These are phyloP conservation scores for Lathyrus tuberosus DNA, from an alignment of 306 rosid species.

Conservation along the genomic window DNA sequence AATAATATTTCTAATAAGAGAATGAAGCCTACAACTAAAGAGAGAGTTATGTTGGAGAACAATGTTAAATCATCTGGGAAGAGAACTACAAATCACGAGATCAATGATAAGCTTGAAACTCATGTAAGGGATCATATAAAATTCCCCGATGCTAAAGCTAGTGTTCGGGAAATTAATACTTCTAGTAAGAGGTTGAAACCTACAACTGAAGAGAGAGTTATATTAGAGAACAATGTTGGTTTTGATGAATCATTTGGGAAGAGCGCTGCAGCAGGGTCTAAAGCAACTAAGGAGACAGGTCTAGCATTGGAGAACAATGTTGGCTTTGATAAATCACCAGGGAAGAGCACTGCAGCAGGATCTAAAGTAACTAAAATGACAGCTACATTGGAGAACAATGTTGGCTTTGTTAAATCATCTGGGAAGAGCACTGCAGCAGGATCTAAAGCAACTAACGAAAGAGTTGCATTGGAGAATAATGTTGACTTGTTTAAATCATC, in stretches of 20 bases:
- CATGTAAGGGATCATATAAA: slow-evolving; percentile 69
- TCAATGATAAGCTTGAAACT: slow-evolving; percentile 57
- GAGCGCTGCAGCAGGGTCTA: not conserved
- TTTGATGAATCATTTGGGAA: slow-evolving; percentile 40
- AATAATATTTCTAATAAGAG: slow-evolving; percentile 39
- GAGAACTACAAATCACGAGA: slow-evolving; percentile 25
- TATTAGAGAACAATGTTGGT: slow-evolving; percentile 39
- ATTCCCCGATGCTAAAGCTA: slow-evolving; percentile 56
- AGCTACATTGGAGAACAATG: no score
- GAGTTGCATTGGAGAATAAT: slow-evolving; percentile 39
- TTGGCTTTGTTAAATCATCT: no score
- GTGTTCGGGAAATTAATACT: slow-evolving; percentile 36
- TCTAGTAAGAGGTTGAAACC: slow-evolving; percentile 40
- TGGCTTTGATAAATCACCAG: no score
- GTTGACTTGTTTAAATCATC: slow-evolving; percentile 37
- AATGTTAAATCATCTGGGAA: slow-evolving; percentile 41
- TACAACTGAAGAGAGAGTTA: slow-evolving; percentile 43
- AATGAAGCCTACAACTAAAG: slow-evolving; percentile 43
- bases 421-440: no score
- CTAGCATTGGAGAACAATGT: no score
- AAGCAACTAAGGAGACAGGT: no score
- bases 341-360: no score
- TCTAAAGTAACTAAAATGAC: no score
- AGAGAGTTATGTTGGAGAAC: slow-evolving; percentile 41
- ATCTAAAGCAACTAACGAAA: slow-evolving; percentile 35